Evolutionary conservation across 805 yeast genomes (phyloP).

Genomic region (Wickerhamiella azyma): DNA sequence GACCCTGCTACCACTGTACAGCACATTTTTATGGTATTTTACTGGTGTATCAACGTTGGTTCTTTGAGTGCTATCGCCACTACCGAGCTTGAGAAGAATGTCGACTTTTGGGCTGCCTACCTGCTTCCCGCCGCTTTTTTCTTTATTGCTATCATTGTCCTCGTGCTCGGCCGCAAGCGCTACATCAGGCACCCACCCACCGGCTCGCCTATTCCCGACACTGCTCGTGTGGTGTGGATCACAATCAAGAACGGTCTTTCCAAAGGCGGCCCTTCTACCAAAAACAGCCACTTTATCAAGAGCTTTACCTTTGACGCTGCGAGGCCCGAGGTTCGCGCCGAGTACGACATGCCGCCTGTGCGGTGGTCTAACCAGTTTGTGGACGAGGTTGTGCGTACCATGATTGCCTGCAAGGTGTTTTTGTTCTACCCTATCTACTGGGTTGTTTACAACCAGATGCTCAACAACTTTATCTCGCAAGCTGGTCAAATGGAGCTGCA

Average conservation of each 20-base stretch:
- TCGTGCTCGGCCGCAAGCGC: slow-evolving; percentile 38
- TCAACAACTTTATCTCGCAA: slow-evolving; percentile 57
- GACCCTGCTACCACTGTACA: slow-evolving; percentile 62
- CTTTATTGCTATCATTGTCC: slow-evolving; percentile 41
- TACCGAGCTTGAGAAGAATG: slow-evolving; percentile 50
- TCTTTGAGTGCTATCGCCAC: slow-evolving; percentile 65
- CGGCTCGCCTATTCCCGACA: slow-evolving; percentile 44
- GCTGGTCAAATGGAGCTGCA: slow-evolving; percentile 63
- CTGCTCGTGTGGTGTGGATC: slow-evolving; percentile 35
- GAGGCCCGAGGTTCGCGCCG: slow-evolving; percentile 42
- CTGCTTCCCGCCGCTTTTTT: slow-evolving; percentile 58
- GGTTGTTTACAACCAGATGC: slow-evolving; percentile 62
- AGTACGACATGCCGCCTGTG: slow-evolving; percentile 27
- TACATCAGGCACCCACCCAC: slow-evolving; percentile 49
- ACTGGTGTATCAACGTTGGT: slow-evolving; percentile 65
- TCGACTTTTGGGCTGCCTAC: slow-evolving; percentile 55
- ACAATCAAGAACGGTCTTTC: slow-evolving; percentile 34
- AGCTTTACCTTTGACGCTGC: slow-evolving; percentile 35
- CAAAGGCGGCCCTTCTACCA: not conserved
- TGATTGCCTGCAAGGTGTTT: slow-evolving; percentile 62
- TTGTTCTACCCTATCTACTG: slow-evolving; percentile 59
- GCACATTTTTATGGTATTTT: slow-evolving; percentile 62
- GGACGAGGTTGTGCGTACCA: slow-evolving; percentile 53
- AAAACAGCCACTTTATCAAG: not conserved
- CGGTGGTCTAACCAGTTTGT: slow-evolving; percentile 60